Conservation (phyloP, 139 green algal species). For the Raphidocelis subcapitata region DNA sequence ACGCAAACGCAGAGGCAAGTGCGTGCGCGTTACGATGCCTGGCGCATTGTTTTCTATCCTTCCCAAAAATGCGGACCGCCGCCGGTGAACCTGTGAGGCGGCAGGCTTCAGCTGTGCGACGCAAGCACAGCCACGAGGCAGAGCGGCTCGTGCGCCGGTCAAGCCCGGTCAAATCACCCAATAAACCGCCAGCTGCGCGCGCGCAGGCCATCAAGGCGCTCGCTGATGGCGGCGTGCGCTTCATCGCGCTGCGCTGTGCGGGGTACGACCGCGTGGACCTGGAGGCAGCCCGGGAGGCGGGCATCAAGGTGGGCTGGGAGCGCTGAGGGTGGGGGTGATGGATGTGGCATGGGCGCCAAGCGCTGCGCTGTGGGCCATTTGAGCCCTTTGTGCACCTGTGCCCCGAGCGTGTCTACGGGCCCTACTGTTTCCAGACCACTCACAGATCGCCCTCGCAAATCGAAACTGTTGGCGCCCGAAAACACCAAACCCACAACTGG, state of each 20-base stretch:
- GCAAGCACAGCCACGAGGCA: not conserved
- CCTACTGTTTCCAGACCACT: no score
- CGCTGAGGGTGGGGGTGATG: no score
- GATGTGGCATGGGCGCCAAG: no score
- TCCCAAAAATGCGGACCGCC: not conserved
- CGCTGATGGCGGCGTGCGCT: conserved; percentile 49
- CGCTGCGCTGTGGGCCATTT: no score
- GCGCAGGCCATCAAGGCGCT: conserved; percentile 53
- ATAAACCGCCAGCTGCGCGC: not conserved
- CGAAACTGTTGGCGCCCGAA: no score
- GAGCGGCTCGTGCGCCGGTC: not conserved
- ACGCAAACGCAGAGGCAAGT: conserved; percentile 35
- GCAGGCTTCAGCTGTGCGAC: not conserved
- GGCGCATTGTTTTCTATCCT: not conserved
- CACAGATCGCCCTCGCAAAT: no score
- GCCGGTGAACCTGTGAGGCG: not conserved
- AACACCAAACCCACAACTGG: no score
- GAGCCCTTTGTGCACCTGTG: no score
- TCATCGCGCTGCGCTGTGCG: conserved; percentile 77
- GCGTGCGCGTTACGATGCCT: conserved; percentile 2
- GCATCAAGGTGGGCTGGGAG: conserved; percentile 38
- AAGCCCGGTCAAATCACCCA: not conserved
- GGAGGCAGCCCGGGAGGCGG: conserved; percentile 29
- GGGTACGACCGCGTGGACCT: conserved; percentile 73
- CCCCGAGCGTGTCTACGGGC: no score